Evolutionary conservation across 179 eudicot genomes (phyloP).

Genomic region (Camellia oleifera): DNA sequence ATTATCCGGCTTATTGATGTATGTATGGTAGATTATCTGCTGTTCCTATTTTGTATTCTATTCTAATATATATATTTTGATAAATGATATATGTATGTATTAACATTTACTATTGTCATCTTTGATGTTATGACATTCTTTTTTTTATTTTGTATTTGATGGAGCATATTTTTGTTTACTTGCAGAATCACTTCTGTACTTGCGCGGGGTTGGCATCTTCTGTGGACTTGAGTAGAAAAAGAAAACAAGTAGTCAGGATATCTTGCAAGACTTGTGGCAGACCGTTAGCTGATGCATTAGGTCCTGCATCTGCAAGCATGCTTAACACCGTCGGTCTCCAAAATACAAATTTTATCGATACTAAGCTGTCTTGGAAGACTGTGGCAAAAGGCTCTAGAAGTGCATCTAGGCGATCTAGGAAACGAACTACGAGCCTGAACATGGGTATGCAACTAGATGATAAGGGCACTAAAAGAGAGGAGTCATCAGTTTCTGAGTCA

Average conservation of each 20-base stretch:
- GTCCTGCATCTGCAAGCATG: constrained; percentile 36
- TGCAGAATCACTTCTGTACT: not conserved
- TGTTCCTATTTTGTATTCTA: too few relatives aligned
- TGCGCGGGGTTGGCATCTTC: not conserved
- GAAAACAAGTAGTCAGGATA: too few relatives aligned
- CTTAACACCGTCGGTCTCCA: constrained; percentile 34
- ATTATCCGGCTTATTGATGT: too few relatives aligned
- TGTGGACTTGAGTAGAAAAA: not conserved
- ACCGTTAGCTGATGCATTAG: constrained; percentile 33
- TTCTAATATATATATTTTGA: too few relatives aligned
- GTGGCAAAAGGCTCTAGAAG: constrained; percentile 42
- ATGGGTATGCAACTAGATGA: constrained; percentile 24
- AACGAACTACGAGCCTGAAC: constrained; percentile 21
- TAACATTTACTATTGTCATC: too few relatives aligned
- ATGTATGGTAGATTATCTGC: too few relatives aligned
- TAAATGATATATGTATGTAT: too few relatives aligned
- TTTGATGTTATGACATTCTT: too few relatives aligned
- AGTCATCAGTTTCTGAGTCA: constrained; percentile 43
- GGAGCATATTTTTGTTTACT: not conserved
- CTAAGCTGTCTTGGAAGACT: constrained; percentile 48
- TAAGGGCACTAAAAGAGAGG: constrained; percentile 22
- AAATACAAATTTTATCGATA: constrained; percentile 33
- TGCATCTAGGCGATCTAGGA: constrained; percentile 39
- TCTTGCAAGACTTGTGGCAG: constrained; percentile 24
- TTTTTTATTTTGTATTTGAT: not conserved